phyloP scores from a whole-genome alignment of 176 grass and related monocot species.

The Phoenix roebelenii region DNA sequence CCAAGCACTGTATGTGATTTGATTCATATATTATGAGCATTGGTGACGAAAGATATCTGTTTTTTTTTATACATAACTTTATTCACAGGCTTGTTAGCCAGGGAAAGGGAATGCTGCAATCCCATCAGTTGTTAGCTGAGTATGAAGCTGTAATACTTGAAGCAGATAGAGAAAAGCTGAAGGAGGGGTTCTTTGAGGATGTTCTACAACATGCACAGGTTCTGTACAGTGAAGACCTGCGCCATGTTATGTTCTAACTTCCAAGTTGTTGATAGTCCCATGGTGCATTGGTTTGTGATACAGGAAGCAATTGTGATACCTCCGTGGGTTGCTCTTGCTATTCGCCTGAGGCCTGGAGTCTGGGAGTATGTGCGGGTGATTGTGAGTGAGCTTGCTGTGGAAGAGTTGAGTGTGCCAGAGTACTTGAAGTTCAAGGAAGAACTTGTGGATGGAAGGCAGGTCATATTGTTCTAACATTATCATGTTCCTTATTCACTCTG shows the following conservation, averaged over 20 bases:
- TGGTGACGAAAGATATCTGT: no score
- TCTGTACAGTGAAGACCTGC: no score
- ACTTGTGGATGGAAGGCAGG: conserved; percentile 67
- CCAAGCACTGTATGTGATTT: no score
- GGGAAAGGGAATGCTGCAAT: conserved; percentile 92
- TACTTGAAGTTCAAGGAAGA: conserved; percentile 99
- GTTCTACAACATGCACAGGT: conserved; percentile 84
- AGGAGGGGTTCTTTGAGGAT: conserved; percentile 90
- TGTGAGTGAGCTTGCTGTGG: conserved; percentile 75
- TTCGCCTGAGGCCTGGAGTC: conserved; percentile 86
- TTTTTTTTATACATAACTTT: not conserved
- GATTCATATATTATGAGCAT: no score
- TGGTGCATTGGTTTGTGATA: not conserved
- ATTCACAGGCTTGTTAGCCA: conserved; percentile 56
- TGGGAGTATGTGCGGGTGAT: conserved; percentile 89
- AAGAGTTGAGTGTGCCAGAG: conserved; percentile 80
- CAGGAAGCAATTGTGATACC: conserved; percentile 88
- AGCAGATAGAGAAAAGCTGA: conserved; percentile 73
- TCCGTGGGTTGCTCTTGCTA: conserved; percentile 85
- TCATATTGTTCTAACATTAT: no score
- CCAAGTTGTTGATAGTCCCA: no score
- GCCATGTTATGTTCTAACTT: no score
- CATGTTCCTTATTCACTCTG: no score
- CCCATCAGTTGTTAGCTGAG: conserved; percentile 82
- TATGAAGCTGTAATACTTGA: conserved; percentile 70